Base-by-base conservation (phyloP, 257 asterid species). In the Gentiana straminea region DNA sequence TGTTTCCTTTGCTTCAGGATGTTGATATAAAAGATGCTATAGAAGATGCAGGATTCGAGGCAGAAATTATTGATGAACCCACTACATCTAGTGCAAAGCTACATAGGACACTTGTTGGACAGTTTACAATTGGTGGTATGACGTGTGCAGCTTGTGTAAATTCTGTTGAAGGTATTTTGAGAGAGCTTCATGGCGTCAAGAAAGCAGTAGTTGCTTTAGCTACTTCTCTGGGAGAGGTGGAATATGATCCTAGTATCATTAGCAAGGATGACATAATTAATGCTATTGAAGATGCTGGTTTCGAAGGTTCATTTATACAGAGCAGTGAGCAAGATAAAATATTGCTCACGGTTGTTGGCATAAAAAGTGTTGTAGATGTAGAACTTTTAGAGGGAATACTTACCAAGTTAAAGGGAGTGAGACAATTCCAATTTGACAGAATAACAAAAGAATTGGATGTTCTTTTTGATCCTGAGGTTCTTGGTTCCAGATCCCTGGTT, bases 31-130 rank as follows among this genome's bases (percentile, higher is more conserved):
- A 60, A 58, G 82, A 71, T 77, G 94, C 99, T n/a, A 77, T 92
- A 59, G 99, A 92, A 72, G 99, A 88, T 85, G 95, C 95, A 44
- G 99, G 99, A 39, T 92, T 92, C 50, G 99, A 88, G 64, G 99
- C 99, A 11, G 97, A 92, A 68, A 64, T 88, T 72, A 63, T 88
- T 39, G 68, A 85, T n/a, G 95, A 88, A 63, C 81, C 82, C 1
- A 71, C 68, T 71, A 64, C 71, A 50, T 74, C 91, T 65, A 59
- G 62, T 60, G 64, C 64, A 44, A 79, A 75, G 65, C 69, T 74
- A 54, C 71, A 68, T 35, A 79, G 80, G 67, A 74, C 77, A 15
- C 72, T 84, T 48, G 66, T 81, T 58, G 99, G 99, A 43, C 99
- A 92, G 82, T 92, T 92, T 73, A 77, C 77, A 12, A 92, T 92